Evolutionary conservation across 2,329 filamentous ascomycete genomes (phyloP), one percentile per base, ranked within the genome.

Genomic region (Helicocarpus griseus): DNA sequence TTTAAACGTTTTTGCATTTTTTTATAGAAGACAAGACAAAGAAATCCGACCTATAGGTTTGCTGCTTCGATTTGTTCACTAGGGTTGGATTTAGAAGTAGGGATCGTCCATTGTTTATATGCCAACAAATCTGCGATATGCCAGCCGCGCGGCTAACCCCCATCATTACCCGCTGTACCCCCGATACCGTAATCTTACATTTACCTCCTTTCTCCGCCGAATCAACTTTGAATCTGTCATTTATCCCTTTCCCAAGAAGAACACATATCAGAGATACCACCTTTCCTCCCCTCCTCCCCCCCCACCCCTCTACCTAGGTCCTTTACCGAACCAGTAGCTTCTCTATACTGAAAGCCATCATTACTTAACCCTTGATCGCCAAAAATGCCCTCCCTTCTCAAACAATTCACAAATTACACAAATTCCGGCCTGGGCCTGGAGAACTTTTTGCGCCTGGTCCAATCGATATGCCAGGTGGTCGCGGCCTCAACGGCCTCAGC

Each of bases 391-490:
- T 31, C 47, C 22, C 47, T 49, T 14, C 35, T 49, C 14, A 50
- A 58, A 13, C 61, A 67, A 53, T 60, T 69, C 24, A 58, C 59
- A 49, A 62, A 61, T 28, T 70, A 68, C 55, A 59, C 63, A 46
- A 62, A 60, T 35, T 60, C 64, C 6, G 60, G 57, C 5, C 53
- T 61, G 2, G 68, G 67, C 4, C 60, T 72, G 35, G 69, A 72
- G 48, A 70, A 69, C 54, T 63, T 62, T 7, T 60, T 72, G 3
- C 69, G 69, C 21, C 56, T 72, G 2, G 56, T 69, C 33, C 69
- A 72, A 51, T 66, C 67, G 8, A 46, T 66, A 17, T 61, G 63
- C 9, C 65, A 68, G 49, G 60, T 70, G 17, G 57, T 61, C n/a
- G 60, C 59, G 11, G 59, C 60, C 26, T 54, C 66, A 13, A 61